Evolutionary conservation across 208 protist species (phyloP), one percentile per base, ranked within the genome.

Genomic region (Leptomonas pyrrhocoris): DNA sequence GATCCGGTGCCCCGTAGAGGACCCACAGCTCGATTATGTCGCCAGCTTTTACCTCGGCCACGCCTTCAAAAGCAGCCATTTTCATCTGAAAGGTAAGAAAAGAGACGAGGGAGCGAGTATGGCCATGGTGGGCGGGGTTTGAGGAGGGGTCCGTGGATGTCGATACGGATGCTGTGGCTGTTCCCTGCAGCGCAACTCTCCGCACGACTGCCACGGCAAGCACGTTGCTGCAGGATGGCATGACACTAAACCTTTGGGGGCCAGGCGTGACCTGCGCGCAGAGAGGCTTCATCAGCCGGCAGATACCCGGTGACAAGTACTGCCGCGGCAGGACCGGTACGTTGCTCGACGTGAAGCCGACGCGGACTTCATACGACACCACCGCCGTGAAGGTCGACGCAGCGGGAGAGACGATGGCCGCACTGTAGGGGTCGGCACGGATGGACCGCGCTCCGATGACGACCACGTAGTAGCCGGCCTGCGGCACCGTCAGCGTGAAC

Each of bases 191-290:
- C 34, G 49, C 43, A 43, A 19, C 28, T 55, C 54, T 15, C 7
- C 21, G 49, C 42, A 96, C 87, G 9, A 94, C 80, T 0, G 88
- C 89, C 1, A 94, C 86, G 8, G 84, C 84, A 2, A 67, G 45
- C 2, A 96, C 86, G 66, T 96, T 96, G 57, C 82, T 69, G 75
- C 85, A 92, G n/a, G 84, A 86, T 40, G 92, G 89, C 87, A 94
- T 92, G 46, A 96, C 88, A 4, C 74, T 62, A 58, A 96, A 90
- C 2, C 11, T 42, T 31, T 83, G 73, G 6, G 18, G 11, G 27
- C 92, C 88, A 7, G 80, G 80, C 13, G 60, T 18, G 12, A 95
- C 34, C 62, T 89, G 79, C 42, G 68, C 56, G 15, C 71, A 74
- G 15, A 94, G 74, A 15, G 92, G 92, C 12, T 56, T 25, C n/a